These are phyloP conservation scores for Trichosporon sp. DNA, from an alignment of 1,284 basidiomycete species.

Conservation along the genomic window DNA sequence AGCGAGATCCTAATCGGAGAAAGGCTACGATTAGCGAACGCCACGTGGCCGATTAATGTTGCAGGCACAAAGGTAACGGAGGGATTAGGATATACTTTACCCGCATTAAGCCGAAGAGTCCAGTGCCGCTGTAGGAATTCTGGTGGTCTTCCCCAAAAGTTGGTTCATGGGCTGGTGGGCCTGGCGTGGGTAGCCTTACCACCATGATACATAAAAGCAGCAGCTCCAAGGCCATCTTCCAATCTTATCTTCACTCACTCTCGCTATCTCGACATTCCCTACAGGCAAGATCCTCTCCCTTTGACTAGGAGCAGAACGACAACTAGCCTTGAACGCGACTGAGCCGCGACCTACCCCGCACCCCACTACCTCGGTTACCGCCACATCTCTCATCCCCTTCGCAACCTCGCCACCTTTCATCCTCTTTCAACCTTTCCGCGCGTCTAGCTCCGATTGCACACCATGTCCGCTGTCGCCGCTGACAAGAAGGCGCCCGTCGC, in stretches of 20 bases:
- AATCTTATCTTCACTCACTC: slow-evolving; percentile 11
- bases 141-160: slow-evolving; percentile 20
- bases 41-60: neutral
- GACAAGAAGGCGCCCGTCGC: slow-evolving; percentile 7
- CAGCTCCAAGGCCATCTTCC: neutral
- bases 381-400: slow-evolving; percentile 6
- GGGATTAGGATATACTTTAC: slow-evolving; percentile 16
- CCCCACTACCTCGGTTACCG: slow-evolving; percentile 7
- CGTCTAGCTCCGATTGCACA: slow-evolving; percentile 2
- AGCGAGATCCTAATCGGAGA: neutral
- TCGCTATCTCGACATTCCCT: slow-evolving; percentile 12
- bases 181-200: slow-evolving; percentile 13
- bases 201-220: slow-evolving; percentile 17
- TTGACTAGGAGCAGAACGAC: slow-evolving; percentile 12
- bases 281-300: slow-evolving; percentile 5
- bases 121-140: slow-evolving; percentile 1
- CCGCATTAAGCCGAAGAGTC: slow-evolving; percentile 19
- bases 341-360: neutral
- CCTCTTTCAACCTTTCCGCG: neutral
- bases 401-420: slow-evolving; percentile 13
- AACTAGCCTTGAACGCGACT: slow-evolving; percentile 6
- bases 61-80: neutral
- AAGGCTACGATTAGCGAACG: neutral
- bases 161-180: slow-evolving; percentile 15
- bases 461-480: slow-evolving; percentile 7